Conservation (phyloP, 225 moss, liverwort and hornwort genomes). For the Thuidium tamariscinum region DNA sequence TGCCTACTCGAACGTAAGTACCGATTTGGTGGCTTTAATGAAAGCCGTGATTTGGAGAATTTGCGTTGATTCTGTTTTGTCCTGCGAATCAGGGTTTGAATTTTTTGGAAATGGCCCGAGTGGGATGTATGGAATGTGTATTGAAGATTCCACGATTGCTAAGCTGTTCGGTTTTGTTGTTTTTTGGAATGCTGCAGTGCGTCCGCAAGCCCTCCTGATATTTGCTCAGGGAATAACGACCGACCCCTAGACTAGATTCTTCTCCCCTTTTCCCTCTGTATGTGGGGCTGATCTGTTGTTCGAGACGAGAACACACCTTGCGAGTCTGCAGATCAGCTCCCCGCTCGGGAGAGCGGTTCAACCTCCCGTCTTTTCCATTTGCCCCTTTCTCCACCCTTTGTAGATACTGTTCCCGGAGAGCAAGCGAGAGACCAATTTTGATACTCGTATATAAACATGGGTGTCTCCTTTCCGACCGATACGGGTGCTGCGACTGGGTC, state of each 20-base stretch:
- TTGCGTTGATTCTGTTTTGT: not conserved
- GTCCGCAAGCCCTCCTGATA: constrained; percentile 99
- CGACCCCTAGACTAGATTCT: constrained; percentile 13
- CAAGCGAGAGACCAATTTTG: not conserved
- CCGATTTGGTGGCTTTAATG: accelerated
- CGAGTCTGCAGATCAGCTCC: constrained; percentile 60
- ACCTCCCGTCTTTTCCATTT: constrained; percentile 5
- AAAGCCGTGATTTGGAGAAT: not conserved
- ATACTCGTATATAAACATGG: not conserved
- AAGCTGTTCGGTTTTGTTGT: not conserved
- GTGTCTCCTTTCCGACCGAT: not conserved
- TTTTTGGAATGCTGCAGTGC: constrained; percentile 52
- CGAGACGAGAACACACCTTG: constrained; percentile 1
- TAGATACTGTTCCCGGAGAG: not conserved
- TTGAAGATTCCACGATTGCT: not conserved
- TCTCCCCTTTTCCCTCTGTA: not conserved
- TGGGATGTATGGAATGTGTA: not conserved
- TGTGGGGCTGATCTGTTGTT: constrained; percentile 72
- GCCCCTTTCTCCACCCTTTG: not conserved
- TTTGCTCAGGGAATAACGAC: constrained; percentile 21
- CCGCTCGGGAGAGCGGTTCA: constrained; percentile 47
- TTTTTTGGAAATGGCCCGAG: not conserved
- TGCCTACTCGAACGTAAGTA: constrained; percentile 90
- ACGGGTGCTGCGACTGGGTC: not conserved
- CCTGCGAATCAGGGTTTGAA: not conserved